Evolutionary conservation across 108 stramenopile species (phyloP).

Genomic region (Skeletonema marinoi): DNA sequence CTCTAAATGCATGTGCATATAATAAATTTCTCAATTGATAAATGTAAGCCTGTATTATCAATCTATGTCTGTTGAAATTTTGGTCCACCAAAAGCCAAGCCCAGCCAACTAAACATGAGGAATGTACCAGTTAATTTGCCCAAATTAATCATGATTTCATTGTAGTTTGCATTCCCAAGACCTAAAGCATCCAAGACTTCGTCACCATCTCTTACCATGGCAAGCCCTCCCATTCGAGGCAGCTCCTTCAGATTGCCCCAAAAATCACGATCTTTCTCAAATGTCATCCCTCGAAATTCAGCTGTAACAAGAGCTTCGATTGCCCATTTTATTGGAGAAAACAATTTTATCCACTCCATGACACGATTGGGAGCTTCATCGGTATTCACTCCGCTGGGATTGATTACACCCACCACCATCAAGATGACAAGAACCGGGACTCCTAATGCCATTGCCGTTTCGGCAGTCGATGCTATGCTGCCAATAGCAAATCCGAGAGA

Average conservation of each 20-base stretch:
- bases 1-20: neutral
- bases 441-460: slow-evolving; percentile 68
- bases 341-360: slow-evolving; percentile 51
- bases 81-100: slow-evolving; percentile 50
- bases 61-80: slow-evolving; percentile 34
- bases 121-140: slow-evolving; percentile 53
- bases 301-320: slow-evolving; percentile 77
- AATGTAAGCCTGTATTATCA: neutral
- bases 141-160: slow-evolving; percentile 55
- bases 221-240: slow-evolving; percentile 82
- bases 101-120: slow-evolving; percentile 62
- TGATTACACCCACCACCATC: slow-evolving; percentile 82
- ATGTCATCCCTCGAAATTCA: slow-evolving; percentile 79
- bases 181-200: slow-evolving; percentile 79
- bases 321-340: slow-evolving; percentile 79
- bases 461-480: slow-evolving; percentile 54
- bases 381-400: slow-evolving; percentile 76
- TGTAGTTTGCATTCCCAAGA: slow-evolving; percentile 53
- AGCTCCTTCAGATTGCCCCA: slow-evolving; percentile 57
- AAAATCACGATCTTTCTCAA: slow-evolving; percentile 40
- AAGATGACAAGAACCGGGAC: slow-evolving; percentile 55
- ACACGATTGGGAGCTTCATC: slow-evolving; percentile 50
- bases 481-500: slow-evolving; percentile 87
- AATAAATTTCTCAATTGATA: neutral
- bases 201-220: slow-evolving; percentile 81